Percentiles rank a stretch among this genome's conserved stretches.
Evolutionary conservation across 75 land plant genomes (phyloP).

Genomic region (Pinus albicaulis): DNA sequence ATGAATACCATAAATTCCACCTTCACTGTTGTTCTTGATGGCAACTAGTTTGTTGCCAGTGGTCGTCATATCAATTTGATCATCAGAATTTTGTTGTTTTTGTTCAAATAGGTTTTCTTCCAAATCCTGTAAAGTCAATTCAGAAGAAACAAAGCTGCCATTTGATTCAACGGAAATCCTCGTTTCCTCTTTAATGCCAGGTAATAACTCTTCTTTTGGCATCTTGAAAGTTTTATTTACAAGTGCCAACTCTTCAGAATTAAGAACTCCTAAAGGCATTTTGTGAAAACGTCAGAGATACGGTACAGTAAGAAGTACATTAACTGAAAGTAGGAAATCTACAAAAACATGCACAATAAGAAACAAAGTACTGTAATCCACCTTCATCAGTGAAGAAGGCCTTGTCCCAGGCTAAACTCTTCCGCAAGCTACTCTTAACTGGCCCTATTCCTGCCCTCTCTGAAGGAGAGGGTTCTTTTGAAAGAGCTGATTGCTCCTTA

Average conservation of each 20-base stretch:
- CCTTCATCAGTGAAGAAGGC: conserved; percentile 90
- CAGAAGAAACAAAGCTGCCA: background rate
- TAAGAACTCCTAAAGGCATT: conserved; percentile 57
- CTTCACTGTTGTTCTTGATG: background rate
- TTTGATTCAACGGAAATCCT: conserved; percentile 38
- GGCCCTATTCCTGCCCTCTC: conserved; percentile 16
- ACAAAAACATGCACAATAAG: too few species aligned
- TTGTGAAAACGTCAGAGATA: background rate
- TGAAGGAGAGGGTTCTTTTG: conserved; percentile 20
- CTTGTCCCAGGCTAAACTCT: conserved; percentile 90
- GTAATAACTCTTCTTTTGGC: conserved; percentile 8
- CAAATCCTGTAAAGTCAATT: background rate
- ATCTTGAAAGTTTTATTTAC: conserved; percentile 36
- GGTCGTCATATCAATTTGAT: too few species aligned
- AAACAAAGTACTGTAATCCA: background rate
- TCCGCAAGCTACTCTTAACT: conserved; percentile 56
- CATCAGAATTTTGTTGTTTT: background rate
- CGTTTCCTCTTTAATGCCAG: conserved; percentile 46
- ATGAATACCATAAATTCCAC: background rate
- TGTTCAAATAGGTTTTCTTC: background rate
- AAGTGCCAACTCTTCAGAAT: conserved; percentile 71
- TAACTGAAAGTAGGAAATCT: background rate
- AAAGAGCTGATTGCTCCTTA: conserved; percentile 3
- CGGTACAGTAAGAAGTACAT: background rate
- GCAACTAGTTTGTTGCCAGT: too few species aligned